A percentile compares a stretch with the other conserved stretches of the same genome.
These are phyloP conservation scores for Penicillium verrucosum DNA, from an alignment of 2,329 filamentous ascomycete genomes.

Conservation along the genomic window DNA sequence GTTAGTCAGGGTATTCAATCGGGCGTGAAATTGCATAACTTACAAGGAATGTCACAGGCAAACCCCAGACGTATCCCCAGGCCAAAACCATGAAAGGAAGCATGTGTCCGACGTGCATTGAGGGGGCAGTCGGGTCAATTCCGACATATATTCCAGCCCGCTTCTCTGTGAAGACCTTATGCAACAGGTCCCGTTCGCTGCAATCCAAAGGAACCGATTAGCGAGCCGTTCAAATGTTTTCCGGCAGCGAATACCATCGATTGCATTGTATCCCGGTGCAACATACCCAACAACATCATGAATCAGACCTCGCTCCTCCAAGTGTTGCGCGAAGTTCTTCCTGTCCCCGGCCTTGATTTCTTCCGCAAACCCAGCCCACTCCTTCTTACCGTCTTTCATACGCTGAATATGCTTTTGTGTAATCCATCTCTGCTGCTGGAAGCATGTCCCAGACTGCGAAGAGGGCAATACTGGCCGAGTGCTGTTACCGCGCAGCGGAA, in stretches of 20 bases:
- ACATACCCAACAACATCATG: slow-evolving; percentile 48
- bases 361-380: slow-evolving; percentile 41
- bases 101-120: slow-evolving; percentile 51
- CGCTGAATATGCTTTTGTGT: slow-evolving; percentile 36
- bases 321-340: slow-evolving; percentile 42
- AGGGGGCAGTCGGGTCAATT: slow-evolving; percentile 50
- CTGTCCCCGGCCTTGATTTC: slow-evolving; percentile 45
- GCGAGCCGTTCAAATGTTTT: background rate
- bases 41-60: slow-evolving; percentile 46
- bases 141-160: slow-evolving; percentile 48
- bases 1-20: background rate
- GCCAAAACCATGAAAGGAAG: slow-evolving; percentile 51
- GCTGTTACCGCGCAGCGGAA: slow-evolving; percentile 9
- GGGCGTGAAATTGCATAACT: slow-evolving; percentile 13
- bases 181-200: slow-evolving; percentile 43
- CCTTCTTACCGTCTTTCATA: slow-evolving; percentile 38
- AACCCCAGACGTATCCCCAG: slow-evolving; percentile 50
- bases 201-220: slow-evolving; percentile 10
- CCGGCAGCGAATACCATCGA: background rate
- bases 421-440: slow-evolving; percentile 37
- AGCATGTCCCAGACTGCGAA: background rate
- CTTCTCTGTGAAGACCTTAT: slow-evolving; percentile 45
- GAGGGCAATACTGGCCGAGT: slow-evolving; percentile 14
- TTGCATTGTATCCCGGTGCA: no score
- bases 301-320: slow-evolving; percentile 47